Base-by-base conservation (phyloP, 371 early-diverging fungal genomes). In the Synchytrium microbalum region DNA sequence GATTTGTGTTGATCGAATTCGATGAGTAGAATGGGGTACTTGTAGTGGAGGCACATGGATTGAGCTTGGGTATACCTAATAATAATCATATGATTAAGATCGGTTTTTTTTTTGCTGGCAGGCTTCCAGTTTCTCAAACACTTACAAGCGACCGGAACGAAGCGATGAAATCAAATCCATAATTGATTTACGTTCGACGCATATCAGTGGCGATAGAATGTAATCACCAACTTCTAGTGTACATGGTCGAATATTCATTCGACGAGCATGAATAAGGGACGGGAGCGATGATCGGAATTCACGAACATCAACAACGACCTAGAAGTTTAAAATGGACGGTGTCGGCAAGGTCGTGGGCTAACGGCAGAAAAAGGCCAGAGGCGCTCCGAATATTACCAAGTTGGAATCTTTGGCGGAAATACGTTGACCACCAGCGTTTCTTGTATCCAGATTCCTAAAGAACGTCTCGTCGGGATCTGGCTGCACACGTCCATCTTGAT, bases 191-290 rank as follows among this genome's bases (percentile, higher is more conserved):
- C 99, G 80, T 73, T 99, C 99, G 0, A 99, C 90, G 60, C 91
- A 93, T 54, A 93, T 86, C 2, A 81, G 77, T 28, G 92, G 90
- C 32, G 88, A 87, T 32, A 99, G 71, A 16, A 98, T 81, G 72
- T 98, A 99, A 74, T 99, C 99, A 31, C 99, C 99, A 0, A 98
- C 86, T 68, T 87, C 84, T 14, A 99, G 75, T 0, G 96, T 96
- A 66, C 86, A 86, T 1, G 98, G 91, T 16, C 81, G 70, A 1
- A 98, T 72, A 19, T 81, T 72, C 67, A 95, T 79, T 2, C 90
- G 87, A 38, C 85, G 82, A 30, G 85, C 83, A 67, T 95, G 92
- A 1, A 99, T 75, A 26, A 92, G 83, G 10, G 89, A 86, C 1
- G 99, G 99, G 28, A 99, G 70, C 1, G 92, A 84, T 27, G 93